A percentile compares a stretch with the other conserved stretches of the same genome.
phyloP scores from a whole-genome alignment of 192 early-diverging fungal genomes.

The Coemansia sp. region DNA sequence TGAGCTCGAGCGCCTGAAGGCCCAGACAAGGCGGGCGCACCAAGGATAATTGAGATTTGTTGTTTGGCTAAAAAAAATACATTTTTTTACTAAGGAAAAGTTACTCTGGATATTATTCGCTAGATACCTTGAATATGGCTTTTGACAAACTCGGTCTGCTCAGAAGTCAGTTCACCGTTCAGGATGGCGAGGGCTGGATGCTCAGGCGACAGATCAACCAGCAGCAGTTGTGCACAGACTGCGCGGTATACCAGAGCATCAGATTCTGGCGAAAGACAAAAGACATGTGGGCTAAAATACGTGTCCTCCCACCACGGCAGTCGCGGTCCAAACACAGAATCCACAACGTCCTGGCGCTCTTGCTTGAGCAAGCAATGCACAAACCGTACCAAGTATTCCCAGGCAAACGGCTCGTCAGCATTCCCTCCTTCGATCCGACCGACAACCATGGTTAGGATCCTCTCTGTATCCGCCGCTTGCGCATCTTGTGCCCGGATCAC shows the following conservation, averaged over 20 bases:
- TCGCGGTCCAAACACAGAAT: slow-evolving; percentile 18
- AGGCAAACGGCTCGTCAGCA: slow-evolving; percentile 9
- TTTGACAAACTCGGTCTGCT: slow-evolving; percentile 22
- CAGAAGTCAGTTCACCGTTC: slow-evolving; percentile 4
- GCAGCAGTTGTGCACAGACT: slow-evolving; percentile 31
- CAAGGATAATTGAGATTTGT: slow-evolving; percentile 22
- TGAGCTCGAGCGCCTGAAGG: slow-evolving; percentile 51
- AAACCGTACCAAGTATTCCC: slow-evolving; percentile 25
- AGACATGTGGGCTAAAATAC: slow-evolving; percentile 19
- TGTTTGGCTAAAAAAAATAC: too few species aligned
- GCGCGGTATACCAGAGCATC: slow-evolving; percentile 22
- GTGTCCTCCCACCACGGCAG: slow-evolving; percentile 29
- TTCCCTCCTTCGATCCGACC: slow-evolving; percentile 44
- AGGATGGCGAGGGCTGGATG: slow-evolving; percentile 26
- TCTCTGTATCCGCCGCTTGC: neutral
- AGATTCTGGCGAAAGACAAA: neutral
- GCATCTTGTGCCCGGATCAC: neutral
- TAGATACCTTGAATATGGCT: slow-evolving; percentile 1
- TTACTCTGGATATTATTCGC: neutral
- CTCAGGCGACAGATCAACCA: slow-evolving; percentile 14
- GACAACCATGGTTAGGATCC: slow-evolving; percentile 17
- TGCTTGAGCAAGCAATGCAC: neutral
- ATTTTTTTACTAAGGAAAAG: neutral
- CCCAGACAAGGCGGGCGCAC: slow-evolving; percentile 47
- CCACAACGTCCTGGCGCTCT: slow-evolving; percentile 5